phyloP scores from a whole-genome alignment of 305 asterid genomes.

The Plantago lanceolata region DNA sequence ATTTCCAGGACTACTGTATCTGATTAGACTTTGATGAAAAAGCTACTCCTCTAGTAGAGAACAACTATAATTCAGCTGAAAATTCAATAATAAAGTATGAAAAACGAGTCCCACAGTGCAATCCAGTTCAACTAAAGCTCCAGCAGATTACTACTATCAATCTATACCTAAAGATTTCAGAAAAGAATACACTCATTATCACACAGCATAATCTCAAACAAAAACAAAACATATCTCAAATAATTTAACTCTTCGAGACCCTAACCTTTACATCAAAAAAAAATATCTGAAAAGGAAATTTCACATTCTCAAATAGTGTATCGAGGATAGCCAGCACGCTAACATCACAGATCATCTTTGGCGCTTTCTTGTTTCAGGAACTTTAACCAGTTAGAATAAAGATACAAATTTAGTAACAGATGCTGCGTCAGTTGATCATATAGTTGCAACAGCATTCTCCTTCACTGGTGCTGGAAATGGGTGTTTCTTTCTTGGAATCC shows the following conservation, averaged over 20 bases:
- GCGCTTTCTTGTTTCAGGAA: constrained; percentile 17
- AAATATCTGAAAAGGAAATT: constrained; percentile 7
- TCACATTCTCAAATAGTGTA: constrained; percentile 13
- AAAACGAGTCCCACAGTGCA: too few relatives aligned
- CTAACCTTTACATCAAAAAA: constrained; percentile 35
- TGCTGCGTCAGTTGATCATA: constrained; percentile 1
- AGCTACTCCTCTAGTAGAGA: too few relatives aligned
- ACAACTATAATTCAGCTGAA: too few relatives aligned
- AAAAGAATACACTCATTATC: not conserved
- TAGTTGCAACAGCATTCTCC: constrained; percentile 5
- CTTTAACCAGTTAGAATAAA: constrained; percentile 12
- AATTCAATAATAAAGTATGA: too few relatives aligned
- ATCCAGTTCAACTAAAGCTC: too few relatives aligned
- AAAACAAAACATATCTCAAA: not conserved
- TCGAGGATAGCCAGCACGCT: constrained; percentile 11
- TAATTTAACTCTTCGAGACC: not conserved
- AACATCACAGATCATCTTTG: constrained; percentile 16
- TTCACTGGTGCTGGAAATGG: constrained; percentile 16
- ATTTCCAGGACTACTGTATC: too few relatives aligned
- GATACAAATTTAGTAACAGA: constrained; percentile 13
- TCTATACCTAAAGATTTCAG: too few relatives aligned
- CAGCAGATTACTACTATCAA: too few relatives aligned
- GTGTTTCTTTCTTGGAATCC: constrained; percentile 15
- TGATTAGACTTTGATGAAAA: too few relatives aligned
- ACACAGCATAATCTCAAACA: not conserved